Conservation (phyloP, 352 stramenopile genomes). For the Globisporangium abappressorium region DNA sequence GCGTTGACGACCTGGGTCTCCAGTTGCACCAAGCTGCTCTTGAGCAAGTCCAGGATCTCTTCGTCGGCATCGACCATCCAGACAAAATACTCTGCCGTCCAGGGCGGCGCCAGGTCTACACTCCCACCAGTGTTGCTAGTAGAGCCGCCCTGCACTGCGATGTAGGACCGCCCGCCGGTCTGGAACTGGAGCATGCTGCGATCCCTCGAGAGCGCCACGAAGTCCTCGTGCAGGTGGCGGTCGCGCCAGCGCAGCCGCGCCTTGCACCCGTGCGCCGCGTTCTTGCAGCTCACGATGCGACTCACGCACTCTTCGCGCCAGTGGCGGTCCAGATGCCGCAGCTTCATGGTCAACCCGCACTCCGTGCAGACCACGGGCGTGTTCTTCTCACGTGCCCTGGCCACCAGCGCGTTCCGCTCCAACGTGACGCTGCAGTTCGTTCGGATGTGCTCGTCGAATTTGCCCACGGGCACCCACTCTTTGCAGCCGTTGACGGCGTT, state of each 20-base stretch:
- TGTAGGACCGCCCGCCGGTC: slow-evolving; percentile 40
- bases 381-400: slow-evolving; percentile 47
- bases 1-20: slow-evolving; percentile 35
- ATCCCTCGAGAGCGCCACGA: slow-evolving; percentile 39
- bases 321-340: slow-evolving; percentile 41
- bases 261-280: slow-evolving; percentile 59
- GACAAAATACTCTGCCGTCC: slow-evolving; percentile 69
- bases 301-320: slow-evolving; percentile 50
- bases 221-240: slow-evolving; percentile 67
- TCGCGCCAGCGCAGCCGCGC: slow-evolving; percentile 59
- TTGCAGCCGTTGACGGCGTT: slow-evolving; percentile 55
- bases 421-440: slow-evolving; percentile 49
- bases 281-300: slow-evolving; percentile 65
- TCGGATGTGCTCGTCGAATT: slow-evolving; percentile 47
- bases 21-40: slow-evolving; percentile 31
- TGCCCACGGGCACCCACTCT: slow-evolving; percentile 68
- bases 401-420: slow-evolving; percentile 52
- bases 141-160: slow-evolving; percentile 28
- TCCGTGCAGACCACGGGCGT: slow-evolving; percentile 38
- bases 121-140: not conserved
- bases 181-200: slow-evolving; percentile 53
- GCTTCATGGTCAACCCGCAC: slow-evolving; percentile 39
- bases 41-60: slow-evolving; percentile 52
- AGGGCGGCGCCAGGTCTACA: slow-evolving; percentile 51
- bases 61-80: slow-evolving; percentile 49